These are phyloP conservation scores for Peronosclerospora sorghi DNA, from an alignment of 352 stramenopile genomes.

Conservation along the genomic window DNA sequence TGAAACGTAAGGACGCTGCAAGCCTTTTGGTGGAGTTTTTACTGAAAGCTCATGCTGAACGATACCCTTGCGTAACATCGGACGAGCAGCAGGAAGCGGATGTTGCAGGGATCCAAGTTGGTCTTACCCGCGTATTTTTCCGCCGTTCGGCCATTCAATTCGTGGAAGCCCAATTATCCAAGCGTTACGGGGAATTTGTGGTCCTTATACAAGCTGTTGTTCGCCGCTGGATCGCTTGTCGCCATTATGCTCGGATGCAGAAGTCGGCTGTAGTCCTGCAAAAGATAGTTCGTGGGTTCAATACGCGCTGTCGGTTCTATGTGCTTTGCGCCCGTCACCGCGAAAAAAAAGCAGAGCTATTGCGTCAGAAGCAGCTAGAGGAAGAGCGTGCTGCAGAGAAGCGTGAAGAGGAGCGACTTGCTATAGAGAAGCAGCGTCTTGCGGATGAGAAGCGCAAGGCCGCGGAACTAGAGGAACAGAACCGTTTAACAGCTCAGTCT, in stretches of 20 bases:
- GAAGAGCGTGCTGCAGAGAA: slow-evolving; percentile 24
- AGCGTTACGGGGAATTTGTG: slow-evolving; percentile 79
- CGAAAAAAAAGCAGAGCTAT: slow-evolving; percentile 28
- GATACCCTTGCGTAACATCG: slow-evolving; percentile 33
- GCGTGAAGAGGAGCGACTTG: slow-evolving; percentile 24
- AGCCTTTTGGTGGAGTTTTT: slow-evolving; percentile 56
- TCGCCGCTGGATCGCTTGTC: slow-evolving; percentile 42
- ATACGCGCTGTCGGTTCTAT: slow-evolving; percentile 46
- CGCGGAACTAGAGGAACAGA: slow-evolving; percentile 44
- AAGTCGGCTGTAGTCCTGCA: slow-evolving; percentile 34
- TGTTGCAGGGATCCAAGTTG: slow-evolving; percentile 67
- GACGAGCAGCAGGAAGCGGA: slow-evolving; percentile 31
- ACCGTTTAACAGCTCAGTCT: slow-evolving; percentile 46
- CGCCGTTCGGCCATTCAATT: slow-evolving; percentile 77
- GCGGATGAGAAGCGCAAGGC: slow-evolving; percentile 36
- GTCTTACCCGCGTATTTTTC: slow-evolving; percentile 75
- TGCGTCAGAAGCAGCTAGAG: slow-evolving; percentile 27
- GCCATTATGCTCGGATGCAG: slow-evolving; percentile 40
- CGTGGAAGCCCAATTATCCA: slow-evolving; percentile 74
- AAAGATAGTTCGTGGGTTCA: slow-evolving; percentile 51
- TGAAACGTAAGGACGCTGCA: slow-evolving; percentile 42
- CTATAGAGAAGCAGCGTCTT: slow-evolving; percentile 17
- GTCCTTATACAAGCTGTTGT: slow-evolving; percentile 72
- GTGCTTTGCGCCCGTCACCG: slow-evolving; percentile 38
- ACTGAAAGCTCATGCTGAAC: slow-evolving; percentile 51